Evolutionary conservation across 2,329 filamentous ascomycete genomes (phyloP), one percentile per base, ranked within the genome.

Genomic region (Phoma sp.): DNA sequence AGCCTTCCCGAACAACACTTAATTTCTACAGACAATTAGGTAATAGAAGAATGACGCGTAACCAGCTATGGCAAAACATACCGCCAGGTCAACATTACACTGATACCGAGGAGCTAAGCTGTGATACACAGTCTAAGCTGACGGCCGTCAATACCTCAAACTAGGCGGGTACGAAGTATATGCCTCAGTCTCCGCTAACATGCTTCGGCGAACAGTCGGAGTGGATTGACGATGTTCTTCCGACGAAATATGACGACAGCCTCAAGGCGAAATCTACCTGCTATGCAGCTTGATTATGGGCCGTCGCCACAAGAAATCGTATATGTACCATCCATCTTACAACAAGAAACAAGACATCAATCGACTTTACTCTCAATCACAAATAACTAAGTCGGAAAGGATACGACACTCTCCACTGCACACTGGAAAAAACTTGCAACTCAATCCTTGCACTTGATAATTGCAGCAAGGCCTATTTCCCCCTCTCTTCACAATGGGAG

Each of bases 111-210:
- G 28, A 32, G 26, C 25, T 10, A 25, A 32, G 45, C 28, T 34
- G 15, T 15, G 20, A 32, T 12, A 18, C 4, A 9, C 23, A 20
- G 5, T 14, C n/a, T n/a, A n/a, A 11, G 15, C n/a, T 29, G 7
- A 12, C 2, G 7, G 11, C 12, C 29, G 6, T 23, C 37, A 25
- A n/a, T 4, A 28, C 5, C 3, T 7, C 14, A 12, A 29, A 5
- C 11, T n/a, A n/a, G n/a, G n/a, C n/a, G n/a, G n/a, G n/a, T n/a
- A n/a, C n/a, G n/a, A n/a, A 23, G 26, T 45, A 42, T 53, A 42
- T 53, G 20, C 42, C 50, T 47, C 32, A 47, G 11, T 21, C 42
- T 40, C 50, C 50, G 47, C 50, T 25, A 32, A 46, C 37, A 42
- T 37, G 15, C 20, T 42, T 53, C 50, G 50, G 50, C 28, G 42